Percentiles rank a stretch among this genome's conserved stretches.
These are phyloP conservation scores for Mitragyna speciosa DNA, from an alignment of 257 asterid species.

Conservation along the genomic window DNA sequence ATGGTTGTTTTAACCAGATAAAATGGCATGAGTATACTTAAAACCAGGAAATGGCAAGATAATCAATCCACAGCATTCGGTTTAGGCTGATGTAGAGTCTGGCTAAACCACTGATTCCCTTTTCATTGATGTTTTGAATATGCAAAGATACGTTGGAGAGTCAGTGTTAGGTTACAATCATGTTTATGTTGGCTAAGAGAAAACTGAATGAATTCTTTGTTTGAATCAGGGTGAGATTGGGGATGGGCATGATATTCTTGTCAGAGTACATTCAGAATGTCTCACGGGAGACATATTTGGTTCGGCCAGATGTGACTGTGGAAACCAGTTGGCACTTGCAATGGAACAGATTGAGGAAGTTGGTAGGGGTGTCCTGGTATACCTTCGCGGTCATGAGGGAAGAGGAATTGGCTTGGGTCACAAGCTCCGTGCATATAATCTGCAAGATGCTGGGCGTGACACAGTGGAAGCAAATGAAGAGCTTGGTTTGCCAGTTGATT, in stretches of 20 bases:
- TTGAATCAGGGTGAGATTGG: constrained; percentile 83
- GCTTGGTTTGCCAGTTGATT: constrained; percentile 91
- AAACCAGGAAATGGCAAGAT: no score
- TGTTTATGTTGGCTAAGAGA: background rate
- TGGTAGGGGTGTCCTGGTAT: constrained; percentile 83
- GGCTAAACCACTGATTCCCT: background rate
- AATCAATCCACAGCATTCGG: background rate
- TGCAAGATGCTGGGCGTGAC: constrained; percentile 93
- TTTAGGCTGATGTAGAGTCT: background rate
- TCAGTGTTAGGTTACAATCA: background rate
- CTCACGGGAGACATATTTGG: constrained; percentile 97
- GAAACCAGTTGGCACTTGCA: constrained; percentile 80
- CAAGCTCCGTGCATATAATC: constrained; percentile 89
- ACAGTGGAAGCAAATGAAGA: constrained; percentile 98
- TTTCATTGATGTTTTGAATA: background rate
- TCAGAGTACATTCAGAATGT: constrained; percentile 95
- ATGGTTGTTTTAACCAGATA: background rate
- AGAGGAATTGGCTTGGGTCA: constrained; percentile 98
- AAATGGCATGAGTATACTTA: background rate
- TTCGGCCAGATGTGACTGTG: constrained; percentile 97
- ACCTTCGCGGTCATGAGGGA: constrained; percentile 98
- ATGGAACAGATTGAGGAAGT: constrained; percentile 95
- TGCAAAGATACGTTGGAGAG: background rate
- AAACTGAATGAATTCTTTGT: constrained; percentile 8
- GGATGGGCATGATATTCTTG: constrained; percentile 83